A percentile compares a stretch with the other conserved stretches of the same genome.
Conservation (phyloP, 1,284 basidiomycete species). For the Paramarasmius palmivorus region DNA sequence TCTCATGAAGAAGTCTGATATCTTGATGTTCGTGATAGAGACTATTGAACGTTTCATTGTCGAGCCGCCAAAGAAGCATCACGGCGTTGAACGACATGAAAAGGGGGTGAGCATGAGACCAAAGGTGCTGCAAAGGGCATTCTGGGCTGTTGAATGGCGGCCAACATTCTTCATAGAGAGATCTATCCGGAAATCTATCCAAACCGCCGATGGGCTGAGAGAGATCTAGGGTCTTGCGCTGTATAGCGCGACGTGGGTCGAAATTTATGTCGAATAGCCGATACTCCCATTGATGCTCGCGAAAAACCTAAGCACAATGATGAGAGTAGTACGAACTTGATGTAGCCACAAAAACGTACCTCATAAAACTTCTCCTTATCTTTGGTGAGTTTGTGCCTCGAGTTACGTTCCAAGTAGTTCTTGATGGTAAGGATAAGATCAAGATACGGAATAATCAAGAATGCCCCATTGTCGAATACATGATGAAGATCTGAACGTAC, state of each 20-base stretch:
- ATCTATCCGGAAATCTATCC: background rate
- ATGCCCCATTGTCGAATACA: slow-evolving; percentile 10
- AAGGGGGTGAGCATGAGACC: slow-evolving; percentile 8
- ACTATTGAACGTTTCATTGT: background rate
- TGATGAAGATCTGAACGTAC: slow-evolving; percentile 13
- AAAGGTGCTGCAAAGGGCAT: slow-evolving; percentile 2
- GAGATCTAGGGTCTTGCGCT: slow-evolving; percentile 8
- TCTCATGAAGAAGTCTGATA: slow-evolving; percentile 1
- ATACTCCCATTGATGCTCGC: slow-evolving; percentile 7
- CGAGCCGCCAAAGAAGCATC: background rate
- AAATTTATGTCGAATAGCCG: slow-evolving; percentile 4
- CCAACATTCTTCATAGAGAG: slow-evolving; percentile 3
- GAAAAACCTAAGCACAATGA: slow-evolving; percentile 2
- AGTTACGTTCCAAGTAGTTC: slow-evolving; percentile 5
- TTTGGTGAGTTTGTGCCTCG: background rate
- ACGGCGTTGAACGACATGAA: slow-evolving; percentile 8
- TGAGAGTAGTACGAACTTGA: background rate
- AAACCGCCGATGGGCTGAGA: background rate
- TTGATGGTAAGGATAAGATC: slow-evolving; percentile 1
- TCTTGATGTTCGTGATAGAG: background rate
- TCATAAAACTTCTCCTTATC: slow-evolving; percentile 13
- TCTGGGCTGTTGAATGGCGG: slow-evolving; percentile 9
- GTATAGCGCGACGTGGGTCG: slow-evolving; percentile 10
- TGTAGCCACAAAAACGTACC: background rate
- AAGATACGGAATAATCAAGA: slow-evolving; percentile 7